These are phyloP conservation scores for Chrysanthemum lavandulifolium DNA, from an alignment of 129 eudicot genomes.

Conservation along the genomic window DNA sequence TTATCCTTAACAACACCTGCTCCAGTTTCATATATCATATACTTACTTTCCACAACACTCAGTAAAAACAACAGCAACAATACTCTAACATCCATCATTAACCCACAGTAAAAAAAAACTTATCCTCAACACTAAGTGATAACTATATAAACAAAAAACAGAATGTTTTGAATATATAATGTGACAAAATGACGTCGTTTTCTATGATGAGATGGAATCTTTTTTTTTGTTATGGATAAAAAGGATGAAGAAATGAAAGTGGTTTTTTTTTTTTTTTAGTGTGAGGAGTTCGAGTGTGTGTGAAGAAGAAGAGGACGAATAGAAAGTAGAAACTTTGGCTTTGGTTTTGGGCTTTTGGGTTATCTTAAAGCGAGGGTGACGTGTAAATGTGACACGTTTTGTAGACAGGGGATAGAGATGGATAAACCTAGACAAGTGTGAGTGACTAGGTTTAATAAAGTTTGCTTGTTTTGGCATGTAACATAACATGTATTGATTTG, in stretches of 20 bases:
- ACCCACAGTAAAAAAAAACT: not conserved
- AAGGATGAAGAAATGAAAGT: constrained; percentile 13
- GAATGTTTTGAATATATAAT: constrained; percentile 23
- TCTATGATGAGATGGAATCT: not conserved
- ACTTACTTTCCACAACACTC: constrained; percentile 49
- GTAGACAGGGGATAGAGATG: too few species aligned
- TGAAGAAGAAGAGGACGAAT: too few species aligned
- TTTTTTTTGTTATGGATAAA: not conserved
- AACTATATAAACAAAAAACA: constrained; percentile 11
- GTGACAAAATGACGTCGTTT: constrained; percentile 25
- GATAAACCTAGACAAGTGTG: too few species aligned
- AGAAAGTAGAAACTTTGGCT: too few species aligned
- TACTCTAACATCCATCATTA: constrained; percentile 35
- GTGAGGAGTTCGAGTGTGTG: too few species aligned
- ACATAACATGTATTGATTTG: too few species aligned
- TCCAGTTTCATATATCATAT: constrained; percentile 74
- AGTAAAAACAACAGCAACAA: constrained; percentile 27
- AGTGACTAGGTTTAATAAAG: too few species aligned
- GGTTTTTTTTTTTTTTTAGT: not conserved
- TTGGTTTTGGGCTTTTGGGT: too few species aligned
- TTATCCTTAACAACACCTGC: constrained; percentile 59
- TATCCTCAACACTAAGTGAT: not conserved
- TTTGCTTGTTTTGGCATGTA: too few species aligned
- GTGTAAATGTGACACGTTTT: too few species aligned
- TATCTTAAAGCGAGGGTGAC: too few species aligned